phyloP scores from a whole-genome alignment of 192 early-diverging fungal genomes.

The Kappamyces sp. region DNA sequence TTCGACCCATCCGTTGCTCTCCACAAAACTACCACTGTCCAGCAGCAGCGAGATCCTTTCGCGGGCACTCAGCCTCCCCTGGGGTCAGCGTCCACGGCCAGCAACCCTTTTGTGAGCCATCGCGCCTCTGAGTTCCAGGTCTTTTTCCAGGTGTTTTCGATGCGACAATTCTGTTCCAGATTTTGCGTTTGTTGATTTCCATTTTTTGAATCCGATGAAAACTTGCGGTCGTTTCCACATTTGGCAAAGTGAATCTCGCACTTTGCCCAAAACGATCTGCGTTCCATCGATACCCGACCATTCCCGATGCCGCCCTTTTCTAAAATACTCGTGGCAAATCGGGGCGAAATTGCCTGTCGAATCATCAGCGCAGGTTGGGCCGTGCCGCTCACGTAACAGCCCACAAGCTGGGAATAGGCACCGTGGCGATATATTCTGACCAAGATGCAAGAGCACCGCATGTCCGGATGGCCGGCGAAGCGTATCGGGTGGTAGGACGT shows the following conservation, averaged over 20 bases:
- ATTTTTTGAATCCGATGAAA: too few species aligned
- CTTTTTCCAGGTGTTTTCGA: too few species aligned
- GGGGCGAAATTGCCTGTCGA: conserved; percentile 92
- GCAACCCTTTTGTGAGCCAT: too few species aligned
- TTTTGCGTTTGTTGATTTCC: too few species aligned
- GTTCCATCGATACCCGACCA: too few species aligned
- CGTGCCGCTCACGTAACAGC: conserved; percentile 37
- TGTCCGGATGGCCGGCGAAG: conserved; percentile 85
- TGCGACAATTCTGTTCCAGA: too few species aligned
- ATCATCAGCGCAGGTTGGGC: conserved; percentile 68
- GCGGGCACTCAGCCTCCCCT: conserved; percentile 91
- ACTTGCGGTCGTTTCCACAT: too few species aligned
- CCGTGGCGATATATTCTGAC: conserved; percentile 91
- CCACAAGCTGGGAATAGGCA: conserved; percentile 88
- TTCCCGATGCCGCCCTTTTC: conserved; percentile 54
- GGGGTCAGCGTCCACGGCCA: background rate
- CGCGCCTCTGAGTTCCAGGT: too few species aligned
- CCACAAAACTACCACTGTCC: conserved; percentile 78
- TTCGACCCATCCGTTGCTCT: conserved; percentile 91
- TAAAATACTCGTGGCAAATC: conserved; percentile 92
- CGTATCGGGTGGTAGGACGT: conserved; percentile 55
- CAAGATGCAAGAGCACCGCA: conserved; percentile 81
- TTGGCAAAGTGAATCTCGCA: too few species aligned
- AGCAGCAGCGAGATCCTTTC: conserved; percentile 83
- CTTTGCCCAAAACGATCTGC: too few species aligned